Conservation (phyloP, 73 alveolate genomes). For the Tetrahymena elliotti region DNA sequence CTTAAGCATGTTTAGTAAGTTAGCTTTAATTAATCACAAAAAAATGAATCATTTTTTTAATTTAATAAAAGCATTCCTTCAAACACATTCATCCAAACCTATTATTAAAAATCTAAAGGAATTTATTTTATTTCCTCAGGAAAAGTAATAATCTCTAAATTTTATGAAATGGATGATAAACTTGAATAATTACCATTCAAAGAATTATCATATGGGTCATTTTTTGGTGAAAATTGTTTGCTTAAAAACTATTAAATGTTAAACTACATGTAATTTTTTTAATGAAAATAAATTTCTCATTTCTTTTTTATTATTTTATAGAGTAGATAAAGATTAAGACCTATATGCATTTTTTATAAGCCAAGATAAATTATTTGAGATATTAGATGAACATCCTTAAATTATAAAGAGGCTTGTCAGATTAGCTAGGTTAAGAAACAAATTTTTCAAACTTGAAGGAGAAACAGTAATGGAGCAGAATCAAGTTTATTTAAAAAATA, state of each 20-base stretch:
- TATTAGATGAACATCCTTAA: background rate
- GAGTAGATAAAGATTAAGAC: background rate
- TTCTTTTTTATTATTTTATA: background rate
- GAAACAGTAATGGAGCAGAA: background rate
- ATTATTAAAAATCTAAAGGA: background rate
- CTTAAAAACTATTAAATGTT: background rate
- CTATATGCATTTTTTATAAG: background rate
- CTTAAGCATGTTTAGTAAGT: background rate
- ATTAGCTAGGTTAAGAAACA: background rate
- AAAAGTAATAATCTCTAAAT: background rate
- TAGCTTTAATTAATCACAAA: too few species aligned
- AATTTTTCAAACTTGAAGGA: background rate
- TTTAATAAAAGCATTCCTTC: background rate
- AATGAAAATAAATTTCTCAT: background rate
- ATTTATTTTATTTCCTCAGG: background rate
- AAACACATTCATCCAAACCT: background rate
- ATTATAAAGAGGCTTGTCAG: background rate
- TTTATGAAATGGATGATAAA: background rate
- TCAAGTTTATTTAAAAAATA: too few species aligned
- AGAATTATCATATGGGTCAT: background rate
- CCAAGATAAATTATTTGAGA: background rate
- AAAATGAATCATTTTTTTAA: too few species aligned
- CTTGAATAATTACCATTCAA: background rate
- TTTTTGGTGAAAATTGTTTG: background rate
- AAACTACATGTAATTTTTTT: background rate